phyloP scores from a whole-genome alignment of 768 basidiomycete genomes.

The Obba rivulosa region DNA sequence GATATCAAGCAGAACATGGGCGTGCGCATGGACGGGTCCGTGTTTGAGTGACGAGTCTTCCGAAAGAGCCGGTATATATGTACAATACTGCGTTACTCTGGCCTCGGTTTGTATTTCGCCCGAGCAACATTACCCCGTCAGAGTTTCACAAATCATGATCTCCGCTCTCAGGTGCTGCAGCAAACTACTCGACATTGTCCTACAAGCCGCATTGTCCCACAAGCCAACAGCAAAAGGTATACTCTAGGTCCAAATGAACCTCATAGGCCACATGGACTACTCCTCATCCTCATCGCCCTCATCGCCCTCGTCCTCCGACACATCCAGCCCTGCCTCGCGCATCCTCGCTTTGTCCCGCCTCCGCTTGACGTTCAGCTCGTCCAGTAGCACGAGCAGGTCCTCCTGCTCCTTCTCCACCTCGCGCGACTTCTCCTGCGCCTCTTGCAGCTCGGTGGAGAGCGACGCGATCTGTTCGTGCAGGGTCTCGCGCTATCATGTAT shows the following conservation, averaged over 20 bases:
- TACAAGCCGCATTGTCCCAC: too few species aligned
- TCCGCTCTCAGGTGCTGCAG: too few species aligned
- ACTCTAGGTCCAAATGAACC: too few species aligned
- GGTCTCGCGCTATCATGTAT: constrained; percentile 32
- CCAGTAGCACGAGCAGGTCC: constrained; percentile 87
- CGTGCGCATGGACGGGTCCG: constrained; percentile 76
- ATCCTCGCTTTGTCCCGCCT: constrained; percentile 78
- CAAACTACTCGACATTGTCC: too few species aligned
- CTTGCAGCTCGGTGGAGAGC: constrained; percentile 43
- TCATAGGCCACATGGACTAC: neutral
- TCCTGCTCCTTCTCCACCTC: constrained; percentile 96
- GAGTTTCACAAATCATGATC: too few species aligned
- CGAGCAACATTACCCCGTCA: too few species aligned
- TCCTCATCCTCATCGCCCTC: constrained; percentile 42
- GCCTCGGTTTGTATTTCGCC: too few species aligned
- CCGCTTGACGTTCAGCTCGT: constrained; percentile 86
- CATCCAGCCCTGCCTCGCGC: constrained; percentile 71
- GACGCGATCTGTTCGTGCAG: constrained; percentile 42
- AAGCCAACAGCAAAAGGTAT: too few species aligned
- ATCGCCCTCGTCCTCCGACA: constrained; percentile 89
- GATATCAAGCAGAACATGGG: constrained; percentile 82
- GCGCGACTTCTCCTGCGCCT: constrained; percentile 58
- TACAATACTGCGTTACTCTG: too few species aligned
- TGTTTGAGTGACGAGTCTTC: constrained; percentile 49
- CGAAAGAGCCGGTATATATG: neutral